phyloP scores from a whole-genome alignment of 139 green algal genomes.

The Astrephomene gubernaculifera region DNA sequence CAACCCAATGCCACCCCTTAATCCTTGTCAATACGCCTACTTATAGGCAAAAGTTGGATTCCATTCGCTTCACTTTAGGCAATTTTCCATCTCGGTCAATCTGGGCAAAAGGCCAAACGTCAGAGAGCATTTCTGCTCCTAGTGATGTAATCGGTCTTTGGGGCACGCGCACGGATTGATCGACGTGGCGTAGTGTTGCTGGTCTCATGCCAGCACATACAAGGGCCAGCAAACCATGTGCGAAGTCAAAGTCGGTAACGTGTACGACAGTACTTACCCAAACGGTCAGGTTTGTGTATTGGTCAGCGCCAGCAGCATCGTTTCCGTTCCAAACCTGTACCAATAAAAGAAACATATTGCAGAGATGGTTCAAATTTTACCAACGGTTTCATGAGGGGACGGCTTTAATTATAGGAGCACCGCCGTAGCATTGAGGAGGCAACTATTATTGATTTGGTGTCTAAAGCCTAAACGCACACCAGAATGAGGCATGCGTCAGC shows the following conservation, averaged over 20 bases:
- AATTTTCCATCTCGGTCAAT: no score
- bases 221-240: neutral
- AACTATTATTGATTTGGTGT: neutral
- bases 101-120: neutral
- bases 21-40: no score
- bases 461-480: neutral
- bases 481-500: neutral
- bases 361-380: no score
- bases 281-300: neutral
- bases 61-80: no score
- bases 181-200: neutral
- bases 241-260: no score
- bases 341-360: neutral
- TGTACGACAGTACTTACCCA: no score
- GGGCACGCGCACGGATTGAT: neutral
- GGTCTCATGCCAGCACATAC: neutral
- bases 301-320: neutral
- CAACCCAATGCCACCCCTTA: no score
- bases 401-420: no score
- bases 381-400: no score
- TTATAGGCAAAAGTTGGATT: no score
- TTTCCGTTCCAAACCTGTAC: constrained; percentile 7
- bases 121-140: neutral
- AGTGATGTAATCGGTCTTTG: neutral
- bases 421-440: neutral